Conservation (phyloP, 2,329 filamentous ascomycete species). For the Colletotrichum salicis region DNA sequence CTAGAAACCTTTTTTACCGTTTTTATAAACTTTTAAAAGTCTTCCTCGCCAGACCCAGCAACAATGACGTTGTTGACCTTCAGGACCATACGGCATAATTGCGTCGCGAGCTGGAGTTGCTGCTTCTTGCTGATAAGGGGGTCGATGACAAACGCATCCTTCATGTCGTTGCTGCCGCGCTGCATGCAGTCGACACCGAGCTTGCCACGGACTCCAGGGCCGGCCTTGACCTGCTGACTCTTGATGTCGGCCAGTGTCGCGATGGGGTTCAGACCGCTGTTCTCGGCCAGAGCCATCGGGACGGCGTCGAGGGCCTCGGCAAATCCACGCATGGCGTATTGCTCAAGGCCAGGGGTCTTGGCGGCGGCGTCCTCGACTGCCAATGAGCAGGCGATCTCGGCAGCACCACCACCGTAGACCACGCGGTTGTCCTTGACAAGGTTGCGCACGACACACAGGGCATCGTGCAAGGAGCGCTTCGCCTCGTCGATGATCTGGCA, state of each 20-base stretch:
- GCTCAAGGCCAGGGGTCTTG: slow-evolving; percentile 95
- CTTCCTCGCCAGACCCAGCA: slow-evolving; percentile 85
- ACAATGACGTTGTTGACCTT: slow-evolving; percentile 98
- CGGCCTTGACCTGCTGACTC: slow-evolving; percentile 90
- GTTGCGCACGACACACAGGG: slow-evolving; percentile 96
- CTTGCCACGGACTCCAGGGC: slow-evolving; percentile 60
- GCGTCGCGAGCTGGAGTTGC: slow-evolving; percentile 94
- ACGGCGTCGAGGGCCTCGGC: slow-evolving; percentile 92
- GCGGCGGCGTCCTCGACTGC: slow-evolving; percentile 95
- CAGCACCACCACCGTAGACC: slow-evolving; percentile 95
- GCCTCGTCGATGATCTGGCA: slow-evolving; percentile 95
- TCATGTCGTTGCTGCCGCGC: slow-evolving; percentile 95
- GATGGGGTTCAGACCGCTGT: slow-evolving; percentile 95
- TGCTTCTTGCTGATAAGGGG: slow-evolving; percentile 98
- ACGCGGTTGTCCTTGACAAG: slow-evolving; percentile 95
- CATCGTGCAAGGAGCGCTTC: slow-evolving; percentile 96
- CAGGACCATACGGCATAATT: slow-evolving; percentile 97
- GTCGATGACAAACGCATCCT: slow-evolving; percentile 96
- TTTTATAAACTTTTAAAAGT: slow-evolving; percentile 70
- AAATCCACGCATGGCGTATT: slow-evolving; percentile 99
- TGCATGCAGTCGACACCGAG: slow-evolving; percentile 99
- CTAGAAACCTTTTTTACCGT: slow-evolving; percentile 30
- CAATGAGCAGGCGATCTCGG: slow-evolving; percentile 95
- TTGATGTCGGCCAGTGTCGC: slow-evolving; percentile 95
- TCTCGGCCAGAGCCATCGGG: slow-evolving; percentile 96